phyloP scores from a whole-genome alignment of 352 stramenopile genomes.

The Phytophthora rubi region DNA sequence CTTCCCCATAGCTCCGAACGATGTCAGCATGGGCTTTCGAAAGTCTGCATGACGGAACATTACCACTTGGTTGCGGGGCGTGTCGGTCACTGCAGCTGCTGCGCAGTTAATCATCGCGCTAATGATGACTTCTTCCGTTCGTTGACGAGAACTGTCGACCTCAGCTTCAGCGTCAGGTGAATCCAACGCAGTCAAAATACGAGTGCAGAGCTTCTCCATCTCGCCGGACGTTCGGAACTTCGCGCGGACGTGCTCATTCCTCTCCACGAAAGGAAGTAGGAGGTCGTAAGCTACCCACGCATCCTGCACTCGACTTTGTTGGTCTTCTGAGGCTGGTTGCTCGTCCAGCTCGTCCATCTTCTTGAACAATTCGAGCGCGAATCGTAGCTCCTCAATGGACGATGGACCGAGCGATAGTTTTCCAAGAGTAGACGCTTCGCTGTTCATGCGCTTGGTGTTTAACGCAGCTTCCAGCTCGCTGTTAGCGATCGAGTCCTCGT shows the following conservation, averaged over 20 bases:
- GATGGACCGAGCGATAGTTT: slow-evolving; percentile 1
- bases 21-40: slow-evolving; percentile 30
- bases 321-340: not conserved
- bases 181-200: slow-evolving; percentile 31
- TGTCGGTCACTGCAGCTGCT: slow-evolving; percentile 38
- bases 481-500: slow-evolving; percentile 57
- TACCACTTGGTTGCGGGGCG: slow-evolving; percentile 66
- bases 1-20: slow-evolving; percentile 11
- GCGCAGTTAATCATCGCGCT: slow-evolving; percentile 58
- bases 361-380: slow-evolving; percentile 51
- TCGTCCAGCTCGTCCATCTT: slow-evolving; percentile 58
- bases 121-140: slow-evolving; percentile 33
- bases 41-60: slow-evolving; percentile 51
- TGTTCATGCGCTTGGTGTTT: not conserved
- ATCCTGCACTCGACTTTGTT: slow-evolving; percentile 13
- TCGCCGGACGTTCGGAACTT: slow-evolving; percentile 67
- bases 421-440: not conserved
- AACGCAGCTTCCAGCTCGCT: slow-evolving; percentile 37
- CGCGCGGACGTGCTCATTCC: slow-evolving; percentile 46
- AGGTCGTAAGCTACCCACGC: slow-evolving; percentile 59
- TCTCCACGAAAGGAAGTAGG: slow-evolving; percentile 58
- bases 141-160: not conserved
- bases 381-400: slow-evolving; percentile 51
- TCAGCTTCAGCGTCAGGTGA: not conserved
- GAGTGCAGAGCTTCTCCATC: slow-evolving; percentile 52